Base-by-base conservation (phyloP, 345 rosid species). In the Populus euphratica region DNA sequence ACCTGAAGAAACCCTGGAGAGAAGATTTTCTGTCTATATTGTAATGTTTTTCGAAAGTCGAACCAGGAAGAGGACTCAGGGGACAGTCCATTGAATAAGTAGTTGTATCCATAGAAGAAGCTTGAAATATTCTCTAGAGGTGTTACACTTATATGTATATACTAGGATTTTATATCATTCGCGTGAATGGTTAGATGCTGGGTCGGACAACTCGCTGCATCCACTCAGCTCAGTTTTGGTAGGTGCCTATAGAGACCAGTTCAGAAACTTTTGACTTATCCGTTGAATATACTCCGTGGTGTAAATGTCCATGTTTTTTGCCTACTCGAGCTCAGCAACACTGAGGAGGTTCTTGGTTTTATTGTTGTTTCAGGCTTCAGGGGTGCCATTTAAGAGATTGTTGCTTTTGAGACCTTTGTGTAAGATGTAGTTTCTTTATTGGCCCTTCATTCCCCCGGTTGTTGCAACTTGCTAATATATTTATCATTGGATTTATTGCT, bases 191-290 rank as follows among this genome's bases (percentile, higher is more conserved):
- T 20, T 69, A 36, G 10, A 6, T 36, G 36, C 35, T 64, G 44
- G 62, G 39, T 49, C 47, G 47, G 56, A 63, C 10, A 6, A 17
- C 21, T 56, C 64, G 77, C 71, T 80, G 85, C 52, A 47, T 66
- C 65, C 7, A 36, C 43, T 80, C 33, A 61, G 81, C 79, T 76
- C 79, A 79, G 84, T 81, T 85, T 83, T 85, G 84, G 63, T 70
- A n/a, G 14, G 33, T 64, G 33, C 68, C 16, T 68, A 44, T 41
- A 25, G 47, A 54, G 21, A 33, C 6, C 43, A 49, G 16, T 49
- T 47, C 7, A 49, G 61, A 6, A 75, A 13, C 20, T 44, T 20
- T 8, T 20, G 17, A 56, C 62, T 21, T 54, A 23, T 8, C 27
- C 27, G 0, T 21, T 23, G 8, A 2, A 11, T 23, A n/a, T 11